phyloP scores from a whole-genome alignment of 306 rosid species.

The Hippophae rhamnoides region DNA sequence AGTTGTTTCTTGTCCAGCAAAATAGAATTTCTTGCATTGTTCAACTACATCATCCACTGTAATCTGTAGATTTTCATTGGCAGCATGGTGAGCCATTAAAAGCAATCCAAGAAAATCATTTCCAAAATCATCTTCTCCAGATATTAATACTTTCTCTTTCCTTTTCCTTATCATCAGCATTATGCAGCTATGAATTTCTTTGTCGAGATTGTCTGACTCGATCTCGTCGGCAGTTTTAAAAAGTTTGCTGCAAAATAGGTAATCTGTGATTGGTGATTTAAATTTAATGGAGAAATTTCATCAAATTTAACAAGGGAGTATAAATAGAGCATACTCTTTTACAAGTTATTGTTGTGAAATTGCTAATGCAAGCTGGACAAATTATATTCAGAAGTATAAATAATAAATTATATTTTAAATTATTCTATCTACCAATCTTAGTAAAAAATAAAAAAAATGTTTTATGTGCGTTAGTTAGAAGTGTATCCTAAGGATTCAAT shows the following conservation, averaged over 20 bases:
- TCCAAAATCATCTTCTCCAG: conserved; percentile 6
- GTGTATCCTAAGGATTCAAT: too few relatives aligned
- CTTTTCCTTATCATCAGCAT: conserved; percentile 5
- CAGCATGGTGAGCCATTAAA: conserved; percentile 7
- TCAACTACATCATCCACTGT: conserved; percentile 11
- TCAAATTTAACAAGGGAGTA: too few relatives aligned
- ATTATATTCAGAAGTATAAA: too few relatives aligned
- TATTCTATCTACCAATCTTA: too few relatives aligned
- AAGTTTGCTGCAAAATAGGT: conserved; percentile 1
- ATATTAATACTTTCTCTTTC: not conserved
- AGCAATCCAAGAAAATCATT: not conserved
- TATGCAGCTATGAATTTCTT: not conserved
- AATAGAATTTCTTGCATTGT: conserved; percentile 14
- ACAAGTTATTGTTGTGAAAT: too few relatives aligned
- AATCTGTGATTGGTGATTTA: too few relatives aligned
- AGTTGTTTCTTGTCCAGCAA: conserved; percentile 16
- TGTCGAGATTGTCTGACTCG: conserved; percentile 8
- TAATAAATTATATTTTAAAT: too few relatives aligned
- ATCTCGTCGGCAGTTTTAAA: conserved; percentile 9
- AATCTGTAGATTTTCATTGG: not conserved
- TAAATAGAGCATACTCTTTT: too few relatives aligned
- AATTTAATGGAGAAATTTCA: too few relatives aligned
- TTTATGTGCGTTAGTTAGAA: too few relatives aligned
- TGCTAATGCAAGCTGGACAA: too few relatives aligned
- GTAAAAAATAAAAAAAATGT: too few relatives aligned